These are phyloP conservation scores for Ceratocystiopsis brevicomis DNA, from an alignment of 2,329 filamentous ascomycete genomes.

Conservation along the genomic window DNA sequence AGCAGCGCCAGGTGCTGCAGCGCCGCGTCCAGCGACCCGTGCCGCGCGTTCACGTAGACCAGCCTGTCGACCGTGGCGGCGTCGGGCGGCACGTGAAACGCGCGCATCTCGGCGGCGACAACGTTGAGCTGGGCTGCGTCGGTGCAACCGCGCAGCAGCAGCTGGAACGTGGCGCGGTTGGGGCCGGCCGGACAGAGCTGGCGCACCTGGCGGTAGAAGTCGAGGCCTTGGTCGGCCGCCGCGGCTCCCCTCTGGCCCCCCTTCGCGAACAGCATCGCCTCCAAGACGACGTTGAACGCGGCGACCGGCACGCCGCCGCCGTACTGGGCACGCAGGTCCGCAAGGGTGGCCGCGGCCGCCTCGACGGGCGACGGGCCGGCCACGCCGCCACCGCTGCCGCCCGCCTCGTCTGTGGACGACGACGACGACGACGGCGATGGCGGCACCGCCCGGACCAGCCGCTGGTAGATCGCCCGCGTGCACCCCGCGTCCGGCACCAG, in stretches of 20 bases:
- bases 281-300: constrained; percentile 23
- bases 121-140: constrained; percentile 15
- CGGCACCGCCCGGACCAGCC: constrained; percentile 23
- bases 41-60: constrained; percentile 15
- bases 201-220: constrained; percentile 20
- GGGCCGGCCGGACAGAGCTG: constrained; percentile 18
- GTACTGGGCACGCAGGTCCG: constrained; percentile 24
- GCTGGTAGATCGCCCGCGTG: constrained; percentile 41
- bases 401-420: background rate
- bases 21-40: constrained; percentile 17
- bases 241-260: no score
- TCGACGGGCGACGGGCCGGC: constrained; percentile 16
- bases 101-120: constrained; percentile 19
- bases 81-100: constrained; percentile 16
- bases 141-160: constrained; percentile 16
- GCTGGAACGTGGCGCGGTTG: constrained; percentile 17
- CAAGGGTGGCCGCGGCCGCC: constrained; percentile 33
- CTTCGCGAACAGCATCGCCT: constrained; percentile 15
- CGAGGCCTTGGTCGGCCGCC: constrained; percentile 11
- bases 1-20: constrained; percentile 13
- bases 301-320: constrained; percentile 16
- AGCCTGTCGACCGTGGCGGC: constrained; percentile 14
- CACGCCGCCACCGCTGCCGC: background rate
- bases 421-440: no score
- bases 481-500: constrained; percentile 36